Percentiles rank a stretch among this genome's conserved stretches.
Evolutionary conservation across 176 grass and related monocot species (phyloP).

Genomic region (Cenchrus americanus): DNA sequence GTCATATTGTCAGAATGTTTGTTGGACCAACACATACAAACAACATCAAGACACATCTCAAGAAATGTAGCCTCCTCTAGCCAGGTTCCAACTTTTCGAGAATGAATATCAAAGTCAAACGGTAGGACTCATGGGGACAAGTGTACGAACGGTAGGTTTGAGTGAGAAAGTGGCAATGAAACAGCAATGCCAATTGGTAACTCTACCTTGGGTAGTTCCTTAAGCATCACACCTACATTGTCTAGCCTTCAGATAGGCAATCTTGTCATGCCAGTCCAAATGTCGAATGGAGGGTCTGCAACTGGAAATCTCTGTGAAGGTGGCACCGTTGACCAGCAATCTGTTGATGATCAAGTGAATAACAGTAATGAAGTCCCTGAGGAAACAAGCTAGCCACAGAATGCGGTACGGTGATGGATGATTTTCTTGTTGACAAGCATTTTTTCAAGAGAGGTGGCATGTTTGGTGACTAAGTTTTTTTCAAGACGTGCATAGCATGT

Average conservation of each 20-base stretch:
- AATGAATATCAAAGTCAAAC: slow-evolving; percentile 25
- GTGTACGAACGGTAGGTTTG: background rate
- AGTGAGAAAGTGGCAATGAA: background rate
- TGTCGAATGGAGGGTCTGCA: slow-evolving; percentile 2
- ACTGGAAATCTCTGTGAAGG: slow-evolving; percentile 5
- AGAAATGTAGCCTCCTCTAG: background rate
- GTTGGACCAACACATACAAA: background rate
- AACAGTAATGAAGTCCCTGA: background rate
- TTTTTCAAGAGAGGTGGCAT: background rate
- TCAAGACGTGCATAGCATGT: no score
- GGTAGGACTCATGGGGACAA: background rate
- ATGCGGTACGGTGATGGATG: slow-evolving; percentile 4
- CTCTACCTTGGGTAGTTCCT: background rate
- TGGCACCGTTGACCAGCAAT: slow-evolving; percentile 7
- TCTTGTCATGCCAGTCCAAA: background rate
- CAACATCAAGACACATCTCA: no score
- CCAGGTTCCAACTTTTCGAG: background rate
- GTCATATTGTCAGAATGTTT: slow-evolving; percentile 2
- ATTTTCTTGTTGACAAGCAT: background rate
- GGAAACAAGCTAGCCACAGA: background rate
- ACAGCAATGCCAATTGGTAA: background rate
- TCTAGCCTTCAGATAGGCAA: slow-evolving; percentile 6
- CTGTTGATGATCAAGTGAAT: background rate
- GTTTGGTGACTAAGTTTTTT: background rate
- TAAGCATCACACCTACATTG: slow-evolving; percentile 2